Evolutionary conservation across 495 filamentous ascomycete genomes (phyloP).

Genomic region (Hypomontagnella submonticulosa): DNA sequence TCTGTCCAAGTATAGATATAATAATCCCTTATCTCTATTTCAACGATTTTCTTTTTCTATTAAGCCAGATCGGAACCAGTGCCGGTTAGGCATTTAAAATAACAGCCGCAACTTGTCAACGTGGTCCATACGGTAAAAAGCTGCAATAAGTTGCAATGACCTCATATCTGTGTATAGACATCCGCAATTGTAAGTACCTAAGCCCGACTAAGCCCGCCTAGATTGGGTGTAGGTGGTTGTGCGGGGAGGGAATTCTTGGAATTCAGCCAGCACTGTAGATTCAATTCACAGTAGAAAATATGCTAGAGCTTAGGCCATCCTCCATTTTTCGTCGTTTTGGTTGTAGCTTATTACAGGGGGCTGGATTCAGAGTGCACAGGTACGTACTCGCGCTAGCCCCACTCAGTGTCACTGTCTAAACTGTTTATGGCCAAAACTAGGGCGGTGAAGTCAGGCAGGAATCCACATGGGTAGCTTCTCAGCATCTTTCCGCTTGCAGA

Average conservation of each 20-base stretch:
- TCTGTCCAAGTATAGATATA: too few relatives aligned
- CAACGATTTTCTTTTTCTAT: too few relatives aligned
- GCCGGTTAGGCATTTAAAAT: conserved; percentile 29
- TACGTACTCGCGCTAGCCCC: too few relatives aligned
- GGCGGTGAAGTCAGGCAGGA: conserved; percentile 39
- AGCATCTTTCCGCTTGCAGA: conserved; percentile 39
- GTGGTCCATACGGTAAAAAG: conserved; percentile 10
- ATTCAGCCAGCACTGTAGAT: conserved; percentile 16
- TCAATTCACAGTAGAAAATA: conserved; percentile 4
- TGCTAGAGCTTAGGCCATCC: conserved; percentile 4
- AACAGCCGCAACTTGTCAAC: conserved; percentile 25
- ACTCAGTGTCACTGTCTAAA: conserved; percentile 17
- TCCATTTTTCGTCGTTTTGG: neutral
- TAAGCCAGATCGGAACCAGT: conserved; percentile 2
- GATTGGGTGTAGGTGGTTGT: neutral
- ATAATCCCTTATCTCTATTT: too few relatives aligned
- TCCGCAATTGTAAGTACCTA: neutral
- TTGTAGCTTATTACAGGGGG: neutral
- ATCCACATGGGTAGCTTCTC: conserved; percentile 10
- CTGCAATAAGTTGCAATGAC: conserved; percentile 34
- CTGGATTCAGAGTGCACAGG: neutral
- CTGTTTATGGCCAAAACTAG: conserved; percentile 16
- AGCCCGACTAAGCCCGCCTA: neutral
- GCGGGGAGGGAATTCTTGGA: conserved; percentile 2
- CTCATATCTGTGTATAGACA: conserved; percentile 32